Conservation (phyloP, 1,284 basidiomycete species). For the Testicularia cyperi region DNA sequence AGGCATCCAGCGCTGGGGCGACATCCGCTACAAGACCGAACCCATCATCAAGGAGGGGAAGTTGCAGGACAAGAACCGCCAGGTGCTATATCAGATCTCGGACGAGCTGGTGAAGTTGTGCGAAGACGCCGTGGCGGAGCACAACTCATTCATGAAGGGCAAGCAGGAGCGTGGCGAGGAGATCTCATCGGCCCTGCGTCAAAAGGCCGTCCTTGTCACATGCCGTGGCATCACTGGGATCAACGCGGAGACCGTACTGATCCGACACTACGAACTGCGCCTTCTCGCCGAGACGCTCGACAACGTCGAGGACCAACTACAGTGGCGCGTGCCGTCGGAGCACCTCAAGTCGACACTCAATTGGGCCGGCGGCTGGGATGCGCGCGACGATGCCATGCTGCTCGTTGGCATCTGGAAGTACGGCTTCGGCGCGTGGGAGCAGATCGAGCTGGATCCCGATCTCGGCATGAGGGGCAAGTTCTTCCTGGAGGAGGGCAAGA, state of each 20-base stretch:
- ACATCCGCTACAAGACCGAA: constrained; percentile 91
- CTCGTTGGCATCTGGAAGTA: constrained; percentile 89
- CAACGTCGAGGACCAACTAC: constrained; percentile 69
- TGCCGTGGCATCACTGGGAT: constrained; percentile 88
- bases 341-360: constrained; percentile 89
- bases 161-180: constrained; percentile 72
- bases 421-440: constrained; percentile 96
- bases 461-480: constrained; percentile 87
- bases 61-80: constrained; percentile 88
- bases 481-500: constrained; percentile 88
- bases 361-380: constrained; percentile 95
- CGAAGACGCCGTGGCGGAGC: constrained; percentile 78
- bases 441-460: constrained; percentile 82
- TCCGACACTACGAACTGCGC: constrained; percentile 83
- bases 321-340: constrained; percentile 85
- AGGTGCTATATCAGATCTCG: constrained; percentile 84
- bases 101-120: constrained; percentile 91
- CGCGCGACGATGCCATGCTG: constrained; percentile 87
- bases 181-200: constrained; percentile 67
- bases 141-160: constrained; percentile 66
- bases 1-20: constrained; percentile 95
- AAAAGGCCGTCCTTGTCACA: constrained; percentile 90
- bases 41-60: constrained; percentile 90
- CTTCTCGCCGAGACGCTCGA: constrained; percentile 73
- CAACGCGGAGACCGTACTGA: constrained; percentile 95